Base-by-base conservation (phyloP, 768 basidiomycete genomes). In the Boletus subparvulus region DNA sequence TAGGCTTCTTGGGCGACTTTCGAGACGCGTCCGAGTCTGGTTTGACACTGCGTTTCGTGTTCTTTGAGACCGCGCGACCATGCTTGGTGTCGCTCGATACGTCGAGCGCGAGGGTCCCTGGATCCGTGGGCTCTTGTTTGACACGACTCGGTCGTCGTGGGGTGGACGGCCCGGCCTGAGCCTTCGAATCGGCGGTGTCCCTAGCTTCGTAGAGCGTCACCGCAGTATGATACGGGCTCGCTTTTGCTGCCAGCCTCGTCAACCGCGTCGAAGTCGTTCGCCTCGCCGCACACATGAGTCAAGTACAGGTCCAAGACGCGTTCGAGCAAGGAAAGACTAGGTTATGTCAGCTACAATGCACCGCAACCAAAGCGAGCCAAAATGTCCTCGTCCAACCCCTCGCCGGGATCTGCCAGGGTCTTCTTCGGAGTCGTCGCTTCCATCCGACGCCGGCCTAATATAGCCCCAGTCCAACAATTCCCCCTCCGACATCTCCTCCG, bases 191-290 rank as follows among this genome's bases (percentile, higher is more conserved):
- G 9, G 17, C 0, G 8, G 19, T 8, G 33, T 21, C 49, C 16
- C 8, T 4, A 12, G 71, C 40, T 47, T 74, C 72, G 55, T 73
- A 78, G 11, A 80, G 66, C 41, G 75, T 81, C 28, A 81, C 80
- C 12, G 72, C 72, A 12, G 67, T 45, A 49, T 80, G 61, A 59
- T 81, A 78, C 36, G 77, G 77, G 57, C 82, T 82, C 6, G 74
- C 65, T 52, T 69, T 77, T 26, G 75, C 67, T 24, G 72, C 58
- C 17, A 83, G 62, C 47, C 70, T 67, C 43, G 74, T 70, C 45
- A 67, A 30, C 47, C 75, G 61, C 8, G 67, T 63, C 13, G 76
- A 68, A 17, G 68, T 43, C 32, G 60, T 68, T 43, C 63, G 60
- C 46, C 72, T 63, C 49, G 47, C 32, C 2, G 66, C 62, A 52